These are phyloP conservation scores for Lavandula angustifolia DNA, from an alignment of 257 asterid genomes.

Conservation along the genomic window DNA sequence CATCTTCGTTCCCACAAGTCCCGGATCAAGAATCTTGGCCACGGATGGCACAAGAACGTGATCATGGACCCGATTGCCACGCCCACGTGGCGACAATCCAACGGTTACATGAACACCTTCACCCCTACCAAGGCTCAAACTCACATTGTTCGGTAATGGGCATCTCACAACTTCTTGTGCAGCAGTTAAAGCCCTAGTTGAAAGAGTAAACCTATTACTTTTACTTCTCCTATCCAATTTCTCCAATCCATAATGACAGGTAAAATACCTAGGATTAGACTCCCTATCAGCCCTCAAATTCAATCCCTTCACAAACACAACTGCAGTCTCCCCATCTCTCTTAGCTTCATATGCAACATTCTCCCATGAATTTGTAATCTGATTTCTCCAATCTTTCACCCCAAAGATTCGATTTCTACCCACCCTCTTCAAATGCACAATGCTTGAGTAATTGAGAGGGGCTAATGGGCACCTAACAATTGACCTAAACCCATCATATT, in stretches of 20 bases:
- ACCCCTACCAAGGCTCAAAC: slow-evolving; percentile 47
- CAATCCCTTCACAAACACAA: slow-evolving; percentile 87
- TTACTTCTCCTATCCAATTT: slow-evolving; percentile 32
- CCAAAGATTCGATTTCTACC: slow-evolving; percentile 41
- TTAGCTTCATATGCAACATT: slow-evolving; percentile 64
- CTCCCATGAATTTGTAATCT: slow-evolving; percentile 66
- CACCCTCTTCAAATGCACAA: slow-evolving; percentile 39
- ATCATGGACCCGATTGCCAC: slow-evolving; percentile 31
- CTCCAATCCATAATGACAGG: slow-evolving; percentile 71
- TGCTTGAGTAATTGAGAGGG: slow-evolving; percentile 45
- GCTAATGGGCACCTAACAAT: slow-evolving; percentile 80
- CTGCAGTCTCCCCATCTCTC: slow-evolving; percentile 65
- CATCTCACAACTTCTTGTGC: slow-evolving; percentile 94
- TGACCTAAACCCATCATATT: slow-evolving; percentile 60
- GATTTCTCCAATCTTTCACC: slow-evolving; percentile 40
- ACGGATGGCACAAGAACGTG: slow-evolving; percentile 67
- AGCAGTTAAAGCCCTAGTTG: slow-evolving; percentile 65
- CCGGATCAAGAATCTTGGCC: slow-evolving; percentile 51
- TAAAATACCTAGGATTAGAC: slow-evolving; percentile 61
- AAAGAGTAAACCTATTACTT: slow-evolving; percentile 35
- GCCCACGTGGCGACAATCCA: slow-evolving; percentile 47
- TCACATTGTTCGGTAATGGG: slow-evolving; percentile 58
- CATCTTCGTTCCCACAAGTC: neutral
- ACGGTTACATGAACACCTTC: slow-evolving; percentile 61
- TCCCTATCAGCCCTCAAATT: slow-evolving; percentile 68